Percentiles rank a stretch among this genome's conserved stretches.
phyloP scores from a whole-genome alignment of 1,284 basidiomycete genomes.

The Singerocomus rubriflavus region DNA sequence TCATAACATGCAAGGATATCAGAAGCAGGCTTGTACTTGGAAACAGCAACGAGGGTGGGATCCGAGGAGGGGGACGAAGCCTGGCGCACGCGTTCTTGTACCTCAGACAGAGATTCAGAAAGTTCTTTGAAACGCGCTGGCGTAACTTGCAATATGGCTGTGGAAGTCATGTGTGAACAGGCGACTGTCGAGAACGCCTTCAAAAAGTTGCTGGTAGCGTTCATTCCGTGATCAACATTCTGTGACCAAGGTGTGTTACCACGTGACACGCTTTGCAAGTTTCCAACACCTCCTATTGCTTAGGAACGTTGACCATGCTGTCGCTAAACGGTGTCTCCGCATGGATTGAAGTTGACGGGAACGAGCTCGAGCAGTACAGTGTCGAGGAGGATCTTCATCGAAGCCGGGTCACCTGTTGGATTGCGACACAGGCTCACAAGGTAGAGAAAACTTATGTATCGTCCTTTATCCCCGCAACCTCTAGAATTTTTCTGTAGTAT shows the following conservation, averaged over 20 bases:
- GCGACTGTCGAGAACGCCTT: conserved; percentile 4
- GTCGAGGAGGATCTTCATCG: conserved; percentile 26
- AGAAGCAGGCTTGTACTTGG: conserved; percentile 89
- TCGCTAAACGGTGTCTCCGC: conserved; percentile 28
- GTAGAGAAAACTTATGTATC: conserved; percentile 18
- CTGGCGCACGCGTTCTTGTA: conserved; percentile 45
- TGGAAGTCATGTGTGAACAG: conserved; percentile 18
- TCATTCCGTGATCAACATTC: not conserved
- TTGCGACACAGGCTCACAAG: conserved; percentile 37
- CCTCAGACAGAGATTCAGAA: conserved; percentile 46
- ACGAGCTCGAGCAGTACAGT: conserved; percentile 28
- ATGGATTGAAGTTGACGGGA: conserved; percentile 34
- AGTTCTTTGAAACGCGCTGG: conserved; percentile 47
- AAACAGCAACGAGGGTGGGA: conserved; percentile 79
- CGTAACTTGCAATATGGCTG: conserved; percentile 8
- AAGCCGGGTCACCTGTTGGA: conserved; percentile 36
- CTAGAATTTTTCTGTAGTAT: conserved; percentile 20
- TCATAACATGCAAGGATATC: conserved; percentile 85
- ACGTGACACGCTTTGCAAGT: conserved; percentile 11
- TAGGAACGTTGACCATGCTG: conserved; percentile 19
- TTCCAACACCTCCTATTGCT: not conserved
- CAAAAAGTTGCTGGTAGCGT: not conserved
- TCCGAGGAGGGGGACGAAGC: conserved; percentile 32
- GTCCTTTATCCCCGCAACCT: conserved; percentile 3
- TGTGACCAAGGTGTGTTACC: not conserved